Conservation (phyloP, 371 early-diverging fungal species). For the Syncephalastrum monosporum region DNA sequence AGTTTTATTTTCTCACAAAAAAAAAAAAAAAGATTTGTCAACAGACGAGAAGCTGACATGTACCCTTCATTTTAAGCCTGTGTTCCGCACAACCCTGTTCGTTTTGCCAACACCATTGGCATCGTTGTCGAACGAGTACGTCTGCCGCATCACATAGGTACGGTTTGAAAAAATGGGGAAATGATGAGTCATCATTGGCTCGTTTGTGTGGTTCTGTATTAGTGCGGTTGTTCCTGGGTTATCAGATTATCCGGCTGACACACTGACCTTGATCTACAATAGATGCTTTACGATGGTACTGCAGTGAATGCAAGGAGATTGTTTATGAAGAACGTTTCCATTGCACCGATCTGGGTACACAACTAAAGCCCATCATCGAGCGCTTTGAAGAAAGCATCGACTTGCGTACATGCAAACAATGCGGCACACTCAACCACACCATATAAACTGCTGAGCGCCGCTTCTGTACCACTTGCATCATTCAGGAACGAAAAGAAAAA, state of each 20-base stretch:
- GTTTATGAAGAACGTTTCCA: conserved; percentile 89
- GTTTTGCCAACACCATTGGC: conserved; percentile 91
- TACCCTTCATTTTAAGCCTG: no score
- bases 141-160: conserved; percentile 73
- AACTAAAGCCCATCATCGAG: conserved; percentile 91
- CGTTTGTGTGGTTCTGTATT: not conserved
- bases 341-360: conserved; percentile 86
- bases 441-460: conserved; percentile 30
- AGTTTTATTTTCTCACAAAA: conserved; percentile 6
- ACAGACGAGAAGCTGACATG: no score
- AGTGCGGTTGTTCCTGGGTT: not conserved
- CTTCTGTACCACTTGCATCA: no score
- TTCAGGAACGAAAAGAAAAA: no score
- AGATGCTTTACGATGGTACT: conserved; percentile 95
- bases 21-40: not conserved
- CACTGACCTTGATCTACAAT: conserved; percentile 4
- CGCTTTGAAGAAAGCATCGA: conserved; percentile 60
- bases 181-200: conserved; percentile 17
- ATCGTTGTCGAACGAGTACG: conserved; percentile 90
- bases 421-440: conserved; percentile 71
- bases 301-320: conserved; percentile 75
- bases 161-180: no score
- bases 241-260: not conserved
- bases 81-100: conserved; percentile 89
- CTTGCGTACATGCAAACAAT: conserved; percentile 77